Evolutionary conservation across 1,139 yeast species (phyloP), one percentile per base, ranked within the genome.

Genomic region (Taiozyma sp.): DNA sequence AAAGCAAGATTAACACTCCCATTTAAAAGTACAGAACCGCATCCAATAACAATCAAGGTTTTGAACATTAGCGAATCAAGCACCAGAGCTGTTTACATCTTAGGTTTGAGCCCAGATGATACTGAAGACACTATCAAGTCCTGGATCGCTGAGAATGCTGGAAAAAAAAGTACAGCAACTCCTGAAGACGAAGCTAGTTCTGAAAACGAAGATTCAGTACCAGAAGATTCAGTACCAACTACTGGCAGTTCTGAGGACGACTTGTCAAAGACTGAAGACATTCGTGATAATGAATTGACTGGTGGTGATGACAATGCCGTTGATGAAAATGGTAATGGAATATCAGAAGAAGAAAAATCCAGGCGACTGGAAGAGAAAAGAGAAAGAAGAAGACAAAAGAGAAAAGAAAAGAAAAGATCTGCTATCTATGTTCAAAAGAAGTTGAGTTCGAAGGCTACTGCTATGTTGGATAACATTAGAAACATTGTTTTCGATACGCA

Each of bases 181-280:
- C 16, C 16, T 9, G 47, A 30, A 43, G 14, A 21, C 6, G 13
- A 26, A 6, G 42, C 34, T 4, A 30, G 6, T 9, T 10, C 37
- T 26, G 64, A 56, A 16, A 62, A 61, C 40, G 62, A 62, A 26
- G 57, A 54, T 24, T 58, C 52, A 28, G 61, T 56, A 13, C 60
- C 56, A 19, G 56, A 50, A 16, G 19, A 16, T 16, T 16, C 19
- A 16, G 19, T 16, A 16, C 19, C 19, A 16, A 16, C 19, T 16
- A 48, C 52, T 24, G 49, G 43, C 30, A 48, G 19, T 39, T 40
- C 50, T 32, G 49, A 53, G 50, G 47, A 54, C 5, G 29, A n/a
- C 10, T 11, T 11, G 16, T 19, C 45, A 8, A 37, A 19, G 26
- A 37, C 29, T 35, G 46, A 46, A 10, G 22, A 39, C 10, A 47